phyloP scores from a whole-genome alignment of 176 grass and related monocot genomes.

The Triticum urartu region DNA sequence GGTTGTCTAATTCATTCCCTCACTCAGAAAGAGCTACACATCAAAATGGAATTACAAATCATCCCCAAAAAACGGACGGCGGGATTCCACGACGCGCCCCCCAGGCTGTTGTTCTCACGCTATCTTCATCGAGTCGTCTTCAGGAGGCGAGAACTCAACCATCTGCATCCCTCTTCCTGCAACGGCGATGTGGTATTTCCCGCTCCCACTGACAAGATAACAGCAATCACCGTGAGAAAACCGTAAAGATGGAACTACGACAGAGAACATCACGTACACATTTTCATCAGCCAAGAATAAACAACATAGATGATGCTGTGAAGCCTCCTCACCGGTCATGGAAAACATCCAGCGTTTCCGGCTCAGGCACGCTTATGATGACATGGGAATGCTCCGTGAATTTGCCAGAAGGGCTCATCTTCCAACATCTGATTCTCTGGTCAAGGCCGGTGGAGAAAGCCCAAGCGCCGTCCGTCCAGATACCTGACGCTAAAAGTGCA shows the following conservation, averaged over 20 bases:
- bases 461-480: conserved; percentile 86
- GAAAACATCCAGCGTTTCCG: conserved; percentile 72
- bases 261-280: neutral
- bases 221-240: neutral
- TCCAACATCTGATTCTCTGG: conserved; percentile 88
- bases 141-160: conserved; percentile 54
- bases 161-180: conserved; percentile 89
- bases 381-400: conserved; percentile 56
- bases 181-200: conserved; percentile 67
- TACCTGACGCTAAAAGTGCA: conserved; percentile 41
- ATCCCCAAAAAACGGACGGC: neutral
- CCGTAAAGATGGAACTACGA: neutral
- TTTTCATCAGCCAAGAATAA: neutral
- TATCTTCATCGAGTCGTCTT: neutral
- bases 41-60: neutral
- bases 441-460: conserved; percentile 85
- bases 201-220: conserved; percentile 35
- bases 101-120: neutral
- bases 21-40: too few relatives aligned
- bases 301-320: neutral
- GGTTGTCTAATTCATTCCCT: too few relatives aligned
- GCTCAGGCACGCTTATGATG: conserved; percentile 85
- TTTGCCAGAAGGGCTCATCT: conserved; percentile 23
- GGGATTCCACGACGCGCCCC: neutral
- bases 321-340: conserved; percentile 48